Conservation (phyloP, 768 basidiomycete species). For the Leccinellum rugosiceps region DNA sequence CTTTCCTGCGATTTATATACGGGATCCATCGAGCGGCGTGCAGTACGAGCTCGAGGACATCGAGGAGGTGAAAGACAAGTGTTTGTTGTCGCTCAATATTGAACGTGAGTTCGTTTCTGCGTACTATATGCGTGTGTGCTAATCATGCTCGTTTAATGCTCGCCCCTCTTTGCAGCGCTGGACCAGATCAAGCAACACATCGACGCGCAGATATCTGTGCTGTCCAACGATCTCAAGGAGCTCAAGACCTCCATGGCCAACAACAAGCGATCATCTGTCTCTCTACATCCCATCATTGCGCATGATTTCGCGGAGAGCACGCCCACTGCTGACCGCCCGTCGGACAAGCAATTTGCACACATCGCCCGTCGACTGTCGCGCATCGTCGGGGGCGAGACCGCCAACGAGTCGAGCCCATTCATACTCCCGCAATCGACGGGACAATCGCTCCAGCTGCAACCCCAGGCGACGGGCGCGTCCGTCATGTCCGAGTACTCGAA, state of each 20-base stretch:
- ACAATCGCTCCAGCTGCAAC: conserved; percentile 52
- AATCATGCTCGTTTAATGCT: not conserved
- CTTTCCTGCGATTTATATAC: conserved; percentile 94
- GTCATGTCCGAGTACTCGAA: conserved; percentile 67
- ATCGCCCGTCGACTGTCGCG: conserved; percentile 74
- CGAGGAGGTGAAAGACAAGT: conserved; percentile 86
- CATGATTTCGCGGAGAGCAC: conserved; percentile 65
- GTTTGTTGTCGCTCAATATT: conserved; percentile 88
- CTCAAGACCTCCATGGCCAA: conserved; percentile 63
- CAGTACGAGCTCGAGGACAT: conserved; percentile 96
- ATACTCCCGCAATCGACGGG: conserved; percentile 66
- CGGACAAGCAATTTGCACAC: conserved; percentile 69
- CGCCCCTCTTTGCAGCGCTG: conserved; percentile 58
- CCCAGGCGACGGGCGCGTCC: conserved; percentile 75
- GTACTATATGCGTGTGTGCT: not conserved
- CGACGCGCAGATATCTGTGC: conserved; percentile 79
- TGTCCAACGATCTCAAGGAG: conserved; percentile 90
- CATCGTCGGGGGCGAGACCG: conserved; percentile 46
- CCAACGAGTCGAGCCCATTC: conserved; percentile 34
- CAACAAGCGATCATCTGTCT: conserved; percentile 50
- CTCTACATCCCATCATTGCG: conserved; percentile 44
- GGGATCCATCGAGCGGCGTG: conserved; percentile 87
- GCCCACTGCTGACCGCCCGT: conserved; percentile 62
- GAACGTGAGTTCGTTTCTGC: conserved; percentile 70
- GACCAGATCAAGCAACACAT: conserved; percentile 99